Base-by-base conservation (phyloP, 2,329 filamentous ascomycete species). In the Chaetomium strumarium region DNA sequence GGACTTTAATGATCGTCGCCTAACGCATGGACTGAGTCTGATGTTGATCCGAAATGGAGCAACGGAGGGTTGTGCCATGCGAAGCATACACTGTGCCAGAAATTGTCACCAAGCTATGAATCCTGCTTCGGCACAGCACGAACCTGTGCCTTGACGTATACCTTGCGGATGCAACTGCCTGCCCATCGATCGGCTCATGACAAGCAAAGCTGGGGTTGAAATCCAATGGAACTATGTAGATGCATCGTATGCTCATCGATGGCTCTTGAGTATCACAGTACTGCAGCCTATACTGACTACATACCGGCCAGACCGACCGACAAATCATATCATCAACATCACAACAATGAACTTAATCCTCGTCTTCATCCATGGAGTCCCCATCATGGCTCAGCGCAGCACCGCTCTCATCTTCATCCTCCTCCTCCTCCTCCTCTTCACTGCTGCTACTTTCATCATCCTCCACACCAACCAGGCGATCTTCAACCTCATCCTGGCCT, bases 391-490 rank as follows among this genome's bases (percentile, higher is more conserved):
- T 53, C n/a, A 51, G 14, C 31, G 68, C 71, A 36, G 69, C 72
- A 5, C 66, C 63, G 11, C 66, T 69, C 9, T 64, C 67, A 7
- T 73, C 75, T 30, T 73, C 76, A 11, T 71, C 73, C 16, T 68
- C 74, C 29, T 72, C 78, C 36, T 72, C 79, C 13, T 76, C 79
- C 47, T 79, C 81, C 39, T 85, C 83, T 43, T 79, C 79, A 53
- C 83, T 82, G 46, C 79, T 81, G 58, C 86, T 85, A 56, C 81
- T 81, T 57, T 83, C 82, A 50, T 84, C 78, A 42, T 84, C 79
- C 34, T 80, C 77, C 44, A 95, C 76, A 1, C 85, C 87, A 5
- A 97, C 81, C 44, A 93, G 74, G 52, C 88, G 81, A 70, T 99
- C 92, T 67, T 82, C 78, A 20, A 84, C 81, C 43, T 83, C 80